Conservation (phyloP, 805 yeast species). For the Lipomyces starkeyi region DNA sequence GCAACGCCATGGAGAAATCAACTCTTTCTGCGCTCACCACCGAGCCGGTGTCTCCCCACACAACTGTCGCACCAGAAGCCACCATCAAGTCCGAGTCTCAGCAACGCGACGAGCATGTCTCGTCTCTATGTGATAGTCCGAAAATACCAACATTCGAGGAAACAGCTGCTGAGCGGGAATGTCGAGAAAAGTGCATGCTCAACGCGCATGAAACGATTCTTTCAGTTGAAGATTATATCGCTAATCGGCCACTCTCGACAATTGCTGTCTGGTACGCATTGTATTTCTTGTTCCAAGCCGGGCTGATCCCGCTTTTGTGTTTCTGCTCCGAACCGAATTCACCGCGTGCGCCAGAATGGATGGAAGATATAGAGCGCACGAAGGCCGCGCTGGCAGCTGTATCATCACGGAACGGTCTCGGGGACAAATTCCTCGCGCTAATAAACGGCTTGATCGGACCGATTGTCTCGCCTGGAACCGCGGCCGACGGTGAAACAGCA, state of each 20-base stretch:
- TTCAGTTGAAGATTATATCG: constrained; percentile 49
- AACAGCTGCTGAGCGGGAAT: constrained; percentile 53
- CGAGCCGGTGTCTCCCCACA: not conserved
- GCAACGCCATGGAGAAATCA: constrained; percentile 27
- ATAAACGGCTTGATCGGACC: constrained; percentile 51
- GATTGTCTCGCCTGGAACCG: constrained; percentile 9
- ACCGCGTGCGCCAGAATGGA: constrained; percentile 54
- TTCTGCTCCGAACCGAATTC: constrained; percentile 58
- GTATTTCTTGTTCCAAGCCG: constrained; percentile 67
- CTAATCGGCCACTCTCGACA: constrained; percentile 48
- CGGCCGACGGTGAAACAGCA: not conserved
- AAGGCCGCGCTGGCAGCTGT: constrained; percentile 50
- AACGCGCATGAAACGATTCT: constrained; percentile 60
- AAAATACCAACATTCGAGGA: constrained; percentile 16
- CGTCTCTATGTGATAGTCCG: not conserved
- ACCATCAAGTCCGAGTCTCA: not conserved
- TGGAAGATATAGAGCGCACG: constrained; percentile 52
- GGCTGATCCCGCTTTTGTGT: constrained; percentile 62
- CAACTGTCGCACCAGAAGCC: not conserved
- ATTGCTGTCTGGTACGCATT: constrained; percentile 68
- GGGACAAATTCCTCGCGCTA: constrained; percentile 54
- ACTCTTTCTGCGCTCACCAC: not conserved
- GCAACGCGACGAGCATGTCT: not conserved
- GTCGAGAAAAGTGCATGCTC: constrained; percentile 57
- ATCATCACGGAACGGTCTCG: constrained; percentile 53